Base-by-base conservation (phyloP, 768 basidiomycete genomes). In the Lactarius deliciosus region DNA sequence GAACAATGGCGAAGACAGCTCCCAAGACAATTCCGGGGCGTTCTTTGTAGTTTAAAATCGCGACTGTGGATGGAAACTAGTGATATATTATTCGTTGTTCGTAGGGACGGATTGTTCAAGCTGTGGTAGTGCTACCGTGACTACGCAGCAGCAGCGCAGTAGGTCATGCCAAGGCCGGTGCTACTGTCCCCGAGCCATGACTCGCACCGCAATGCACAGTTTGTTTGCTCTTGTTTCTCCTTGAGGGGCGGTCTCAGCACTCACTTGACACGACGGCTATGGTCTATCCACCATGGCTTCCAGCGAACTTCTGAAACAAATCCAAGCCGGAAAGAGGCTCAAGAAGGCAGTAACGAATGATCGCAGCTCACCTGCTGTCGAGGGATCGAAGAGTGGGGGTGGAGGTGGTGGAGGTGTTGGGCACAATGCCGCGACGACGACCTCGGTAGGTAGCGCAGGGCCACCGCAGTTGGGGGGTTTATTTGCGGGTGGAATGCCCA, bases 401-500 rank as follows among this genome's bases (percentile, higher is more conserved):
- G 72, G 73, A 30, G 76, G 72, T 11, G 76, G 73, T 1, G 70
- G 79, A 15, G 79, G 78, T 11, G 79, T 78, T 6, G 79, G 78
- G 13, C 79, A 77, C 18, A 75, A 65, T n/a, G 72, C 69, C 20
- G 69, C 77, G 45, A 64, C 38, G 69, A 61, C 60, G 71, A 9
- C 73, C 11, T 69, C 71, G 2, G 70, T 74, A 9, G 74, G 65
- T 34, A 79, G 76, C 8, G 78, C 74, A n/a, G 86, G 81, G 8
- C 86, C 93, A 32, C 91, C 92, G 30, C 93, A 95, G 75, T 79
- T 96, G 5, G 94, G 86, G 38, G 88, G 86, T 2, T 77, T 97
- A 13, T 96, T 97, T 73, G 93, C 94, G 55, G 94, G 92, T 18
- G 94, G 95, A 1, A 87, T 96, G 81, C 95, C 95, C 5, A 95